These are phyloP conservation scores for Vigna angularis DNA, from an alignment of 306 rosid genomes.

Conservation along the genomic window DNA sequence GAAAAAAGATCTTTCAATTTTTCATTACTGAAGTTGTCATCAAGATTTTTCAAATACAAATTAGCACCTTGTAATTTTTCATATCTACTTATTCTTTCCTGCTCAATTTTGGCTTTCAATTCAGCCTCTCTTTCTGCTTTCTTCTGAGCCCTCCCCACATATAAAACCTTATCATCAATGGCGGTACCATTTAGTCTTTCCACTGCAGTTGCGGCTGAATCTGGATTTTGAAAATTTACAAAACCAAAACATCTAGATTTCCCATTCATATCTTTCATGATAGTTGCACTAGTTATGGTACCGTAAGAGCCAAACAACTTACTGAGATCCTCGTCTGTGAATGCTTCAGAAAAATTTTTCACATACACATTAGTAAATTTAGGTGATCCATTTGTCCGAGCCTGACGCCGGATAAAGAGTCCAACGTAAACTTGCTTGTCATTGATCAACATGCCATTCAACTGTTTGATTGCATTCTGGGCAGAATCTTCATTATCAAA, in stretches of 20 bases:
- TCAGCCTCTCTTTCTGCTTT: conserved; percentile 79
- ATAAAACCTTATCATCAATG: conserved; percentile 63
- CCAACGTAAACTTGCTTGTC: conserved; percentile 78
- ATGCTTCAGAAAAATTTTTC: conserved; percentile 69
- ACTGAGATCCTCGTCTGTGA: conserved; percentile 62
- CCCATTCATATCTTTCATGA: conserved; percentile 72
- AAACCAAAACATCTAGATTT: conserved; percentile 88
- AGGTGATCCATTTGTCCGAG: conserved; percentile 54
- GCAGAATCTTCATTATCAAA: conserved; percentile 78
- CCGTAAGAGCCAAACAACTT: conserved; percentile 62
- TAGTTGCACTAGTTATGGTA: conserved; percentile 66
- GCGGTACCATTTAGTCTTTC: conserved; percentile 67
- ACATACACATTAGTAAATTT: conserved; percentile 81
- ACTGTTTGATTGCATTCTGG: conserved; percentile 57
- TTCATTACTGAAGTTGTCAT: conserved; percentile 73
- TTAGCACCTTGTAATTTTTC: conserved; percentile 90
- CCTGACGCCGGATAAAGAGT: conserved; percentile 59
- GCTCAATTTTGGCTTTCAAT: conserved; percentile 75
- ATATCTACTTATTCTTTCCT: conserved; percentile 71
- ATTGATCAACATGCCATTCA: conserved; percentile 84
- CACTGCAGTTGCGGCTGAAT: conserved; percentile 73
- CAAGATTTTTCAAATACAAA: conserved; percentile 81
- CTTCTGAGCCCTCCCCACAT: conserved; percentile 84
- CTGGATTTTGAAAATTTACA: conserved; percentile 67
- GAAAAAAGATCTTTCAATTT: conserved; percentile 82